phyloP scores from a whole-genome alignment of 768 basidiomycete species.

The Astraeus odoratus region DNA sequence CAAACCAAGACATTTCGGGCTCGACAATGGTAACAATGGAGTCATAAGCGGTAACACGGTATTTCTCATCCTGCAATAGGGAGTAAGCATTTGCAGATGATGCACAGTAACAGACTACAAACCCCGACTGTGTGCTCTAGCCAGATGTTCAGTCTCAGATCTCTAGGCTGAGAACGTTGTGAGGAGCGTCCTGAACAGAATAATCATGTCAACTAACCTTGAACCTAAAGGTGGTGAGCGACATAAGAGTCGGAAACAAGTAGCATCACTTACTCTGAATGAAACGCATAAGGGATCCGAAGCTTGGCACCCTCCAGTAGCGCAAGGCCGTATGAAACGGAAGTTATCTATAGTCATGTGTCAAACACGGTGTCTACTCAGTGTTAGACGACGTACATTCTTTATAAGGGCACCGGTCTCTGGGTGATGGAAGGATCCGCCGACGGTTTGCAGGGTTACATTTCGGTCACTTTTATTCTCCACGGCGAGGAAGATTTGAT shows the following conservation, averaged over 20 bases:
- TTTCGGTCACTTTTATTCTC: conserved; percentile 75
- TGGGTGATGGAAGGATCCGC: conserved; percentile 62
- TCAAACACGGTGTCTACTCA: neutral
- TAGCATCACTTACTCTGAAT: conserved; percentile 67
- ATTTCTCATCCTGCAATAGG: conserved; percentile 41
- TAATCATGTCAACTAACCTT: conserved; percentile 36
- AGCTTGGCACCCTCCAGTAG: conserved; percentile 53
- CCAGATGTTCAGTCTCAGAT: conserved; percentile 68
- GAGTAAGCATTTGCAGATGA: neutral
- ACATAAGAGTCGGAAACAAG: conserved; percentile 6
- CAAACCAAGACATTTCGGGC: conserved; percentile 69
- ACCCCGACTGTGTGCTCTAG: conserved; percentile 61
- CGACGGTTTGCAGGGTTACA: conserved; percentile 56
- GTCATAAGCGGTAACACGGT: conserved; percentile 66
- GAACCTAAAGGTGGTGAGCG: conserved; percentile 36
- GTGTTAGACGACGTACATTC: conserved; percentile 45
- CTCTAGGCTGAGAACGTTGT: conserved; percentile 51
- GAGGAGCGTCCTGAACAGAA: neutral
- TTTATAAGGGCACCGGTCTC: conserved; percentile 59
- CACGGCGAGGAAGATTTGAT: conserved; percentile 53
- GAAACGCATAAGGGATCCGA: conserved; percentile 63
- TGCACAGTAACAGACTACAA: conserved; percentile 24
- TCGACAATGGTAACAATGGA: conserved; percentile 75
- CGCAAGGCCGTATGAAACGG: conserved; percentile 43
- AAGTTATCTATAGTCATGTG: conserved; percentile 43